A percentile compares a stretch with the other conserved stretches of the same genome.
Conservation (phyloP, 2,329 filamentous ascomycete species). For the Pezicula carpinea region DNA sequence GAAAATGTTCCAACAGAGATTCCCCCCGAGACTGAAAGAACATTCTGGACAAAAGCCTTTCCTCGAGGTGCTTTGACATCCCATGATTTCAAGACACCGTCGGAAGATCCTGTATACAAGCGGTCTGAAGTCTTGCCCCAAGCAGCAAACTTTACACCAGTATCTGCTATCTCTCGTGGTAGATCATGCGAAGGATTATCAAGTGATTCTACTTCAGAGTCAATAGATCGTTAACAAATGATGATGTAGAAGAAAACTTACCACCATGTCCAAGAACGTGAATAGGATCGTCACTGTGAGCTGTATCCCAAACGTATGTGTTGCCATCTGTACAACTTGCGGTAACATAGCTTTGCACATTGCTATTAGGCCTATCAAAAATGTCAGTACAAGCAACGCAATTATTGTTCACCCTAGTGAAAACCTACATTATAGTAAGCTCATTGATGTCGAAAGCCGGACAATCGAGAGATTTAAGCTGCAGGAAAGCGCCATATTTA, state of each 20-base stretch:
- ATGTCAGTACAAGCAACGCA: conserved; percentile 19
- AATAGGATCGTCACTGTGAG: conserved; percentile 48
- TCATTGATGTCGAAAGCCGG: conserved; percentile 58
- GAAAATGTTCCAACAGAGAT: conserved; percentile 57
- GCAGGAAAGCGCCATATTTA: conserved; percentile 34
- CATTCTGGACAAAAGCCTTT: conserved; percentile 44
- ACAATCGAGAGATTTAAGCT: conserved; percentile 54
- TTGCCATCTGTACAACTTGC: conserved; percentile 58
- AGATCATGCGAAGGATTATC: conserved; percentile 25
- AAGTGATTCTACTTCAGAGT: conserved; percentile 20
- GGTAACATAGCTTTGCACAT: conserved; percentile 47
- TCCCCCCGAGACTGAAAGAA: conserved; percentile 50
- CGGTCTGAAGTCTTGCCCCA: conserved; percentile 54
- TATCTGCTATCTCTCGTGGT: conserved; percentile 48
- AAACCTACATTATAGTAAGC: conserved; percentile 45
- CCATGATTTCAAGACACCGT: conserved; percentile 60
- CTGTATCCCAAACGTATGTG: conserved; percentile 60
- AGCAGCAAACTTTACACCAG: conserved; percentile 58
- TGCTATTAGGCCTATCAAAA: conserved; percentile 43
- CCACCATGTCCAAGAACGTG: conserved; percentile 51
- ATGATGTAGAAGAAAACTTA: conserved; percentile 11
- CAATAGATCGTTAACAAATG: conserved; percentile 3
- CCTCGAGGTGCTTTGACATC: conserved; percentile 43
- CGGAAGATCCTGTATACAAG: conserved; percentile 60
- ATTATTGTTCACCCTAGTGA: neutral